Evolutionary conservation across 1,284 basidiomycete species (phyloP).

Genomic region (Testicularia cyperi): DNA sequence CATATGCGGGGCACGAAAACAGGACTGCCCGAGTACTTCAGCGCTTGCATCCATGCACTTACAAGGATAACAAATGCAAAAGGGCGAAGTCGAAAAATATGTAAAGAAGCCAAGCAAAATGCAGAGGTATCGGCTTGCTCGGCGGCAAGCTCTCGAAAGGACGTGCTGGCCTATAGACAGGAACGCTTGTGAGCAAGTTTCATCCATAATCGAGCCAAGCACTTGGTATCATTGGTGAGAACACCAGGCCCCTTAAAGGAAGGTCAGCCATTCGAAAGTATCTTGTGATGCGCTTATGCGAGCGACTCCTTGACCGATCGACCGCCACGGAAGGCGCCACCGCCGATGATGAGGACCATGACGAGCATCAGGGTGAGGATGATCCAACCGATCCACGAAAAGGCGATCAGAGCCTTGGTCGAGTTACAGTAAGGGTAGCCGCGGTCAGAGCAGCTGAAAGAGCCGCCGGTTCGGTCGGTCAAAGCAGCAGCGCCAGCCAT

Average conservation of each 20-base stretch:
- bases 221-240: slow-evolving; percentile 31
- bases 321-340: slow-evolving; percentile 56
- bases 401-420: slow-evolving; percentile 54
- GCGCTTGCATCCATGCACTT: too few species aligned
- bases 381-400: slow-evolving; percentile 57
- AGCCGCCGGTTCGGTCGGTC: slow-evolving; percentile 40
- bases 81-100: too few species aligned
- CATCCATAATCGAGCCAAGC: too few species aligned
- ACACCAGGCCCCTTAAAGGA: slow-evolving; percentile 1
- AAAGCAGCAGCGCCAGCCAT: slow-evolving; percentile 53
- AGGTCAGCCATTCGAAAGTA: too few species aligned
- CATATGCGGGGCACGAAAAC: too few species aligned
- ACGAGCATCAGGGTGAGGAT: slow-evolving; percentile 49
- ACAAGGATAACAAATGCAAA: too few species aligned
- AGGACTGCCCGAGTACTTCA: too few species aligned
- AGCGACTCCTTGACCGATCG: slow-evolving; percentile 56
- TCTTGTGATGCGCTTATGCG: slow-evolving; percentile 22
- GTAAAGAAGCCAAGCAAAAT: too few species aligned
- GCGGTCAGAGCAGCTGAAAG: slow-evolving; percentile 19
- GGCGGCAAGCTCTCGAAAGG: too few species aligned
- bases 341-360: slow-evolving; percentile 47
- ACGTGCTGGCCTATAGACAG: too few species aligned
- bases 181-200: too few species aligned
- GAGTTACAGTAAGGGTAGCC: slow-evolving; percentile 48
- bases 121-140: too few species aligned